phyloP scores from a whole-genome alignment of 1,139 yeast genomes.

The Debaryomycetaceae sp. region DNA sequence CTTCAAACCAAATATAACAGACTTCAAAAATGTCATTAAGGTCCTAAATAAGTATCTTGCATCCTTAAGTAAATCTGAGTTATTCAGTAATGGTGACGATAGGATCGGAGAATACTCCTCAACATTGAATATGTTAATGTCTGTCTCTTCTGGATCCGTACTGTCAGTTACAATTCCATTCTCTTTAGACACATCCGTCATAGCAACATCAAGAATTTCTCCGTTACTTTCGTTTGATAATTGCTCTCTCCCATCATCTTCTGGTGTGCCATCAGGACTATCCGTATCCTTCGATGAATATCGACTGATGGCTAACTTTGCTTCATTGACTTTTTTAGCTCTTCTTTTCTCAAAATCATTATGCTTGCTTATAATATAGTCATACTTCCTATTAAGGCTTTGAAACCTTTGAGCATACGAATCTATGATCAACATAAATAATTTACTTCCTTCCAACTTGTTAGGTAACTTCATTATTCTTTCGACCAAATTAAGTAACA shows the following conservation, averaged over 20 bases:
- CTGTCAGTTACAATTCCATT: constrained; percentile 9
- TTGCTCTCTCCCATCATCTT: neutral
- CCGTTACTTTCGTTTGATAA: constrained; percentile 1
- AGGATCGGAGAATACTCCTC: constrained; percentile 41
- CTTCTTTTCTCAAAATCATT: constrained; percentile 47
- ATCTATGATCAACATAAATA: constrained; percentile 77
- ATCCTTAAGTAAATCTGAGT: constrained; percentile 75
- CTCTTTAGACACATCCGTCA: constrained; percentile 17
- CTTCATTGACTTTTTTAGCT: constrained; percentile 38
- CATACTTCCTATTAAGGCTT: constrained; percentile 68
- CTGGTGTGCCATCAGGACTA: neutral
- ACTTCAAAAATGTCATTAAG: constrained; percentile 83
- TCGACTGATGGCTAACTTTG: constrained; percentile 39
- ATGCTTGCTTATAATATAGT: constrained; percentile 64
- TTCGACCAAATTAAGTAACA: constrained; percentile 83
- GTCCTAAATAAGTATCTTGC: constrained; percentile 87
- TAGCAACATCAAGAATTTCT: constrained; percentile 23
- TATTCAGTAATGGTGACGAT: constrained; percentile 24
- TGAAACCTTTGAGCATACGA: constrained; percentile 84
- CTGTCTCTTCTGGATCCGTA: constrained; percentile 7
- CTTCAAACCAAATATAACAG: constrained; percentile 86
- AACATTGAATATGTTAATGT: constrained; percentile 36
- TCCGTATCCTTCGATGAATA: constrained; percentile 31
- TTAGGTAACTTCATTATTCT: constrained; percentile 80
- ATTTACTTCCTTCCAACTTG: constrained; percentile 80